These are phyloP conservation scores for Medakamo hakoo DNA, from an alignment of 139 green algal genomes.

Conservation along the genomic window DNA sequence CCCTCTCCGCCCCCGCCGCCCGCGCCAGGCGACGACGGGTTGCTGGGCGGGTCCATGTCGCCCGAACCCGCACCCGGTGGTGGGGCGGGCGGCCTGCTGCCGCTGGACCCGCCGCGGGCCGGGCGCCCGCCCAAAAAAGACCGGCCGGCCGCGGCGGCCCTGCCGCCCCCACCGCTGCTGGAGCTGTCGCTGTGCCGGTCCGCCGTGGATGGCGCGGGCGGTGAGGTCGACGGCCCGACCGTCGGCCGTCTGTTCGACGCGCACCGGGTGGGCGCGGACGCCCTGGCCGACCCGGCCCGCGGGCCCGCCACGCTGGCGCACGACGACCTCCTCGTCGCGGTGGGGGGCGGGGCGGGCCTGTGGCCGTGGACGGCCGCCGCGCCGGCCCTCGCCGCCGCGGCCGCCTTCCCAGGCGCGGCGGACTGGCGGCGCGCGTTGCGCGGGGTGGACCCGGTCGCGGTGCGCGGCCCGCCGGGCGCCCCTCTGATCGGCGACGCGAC, in stretches of 20 bases:
- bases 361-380: background rate
- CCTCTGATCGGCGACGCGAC: background rate
- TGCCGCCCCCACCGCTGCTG: too few relatives aligned
- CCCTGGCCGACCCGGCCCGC: background rate
- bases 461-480: background rate
- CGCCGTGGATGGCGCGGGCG: slow-evolving; percentile 24
- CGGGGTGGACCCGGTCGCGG: background rate
- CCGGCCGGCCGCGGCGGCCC: too few relatives aligned
- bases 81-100: too few relatives aligned
- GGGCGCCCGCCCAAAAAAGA: too few relatives aligned
- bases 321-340: background rate
- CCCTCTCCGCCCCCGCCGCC: background rate
- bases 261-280: background rate
- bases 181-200: slow-evolving; percentile 49
- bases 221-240: background rate
- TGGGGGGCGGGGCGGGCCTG: background rate
- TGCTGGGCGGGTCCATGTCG: background rate
- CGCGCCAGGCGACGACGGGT: slow-evolving; percentile 1
- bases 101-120: too few relatives aligned
- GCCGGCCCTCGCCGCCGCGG: background rate
- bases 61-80: background rate
- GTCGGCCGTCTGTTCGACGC: background rate
- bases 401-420: too few relatives aligned
- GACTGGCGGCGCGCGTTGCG: too few relatives aligned
- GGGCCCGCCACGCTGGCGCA: background rate